phyloP scores from a whole-genome alignment of 306 rosid species.

The Vigna angularis region DNA sequence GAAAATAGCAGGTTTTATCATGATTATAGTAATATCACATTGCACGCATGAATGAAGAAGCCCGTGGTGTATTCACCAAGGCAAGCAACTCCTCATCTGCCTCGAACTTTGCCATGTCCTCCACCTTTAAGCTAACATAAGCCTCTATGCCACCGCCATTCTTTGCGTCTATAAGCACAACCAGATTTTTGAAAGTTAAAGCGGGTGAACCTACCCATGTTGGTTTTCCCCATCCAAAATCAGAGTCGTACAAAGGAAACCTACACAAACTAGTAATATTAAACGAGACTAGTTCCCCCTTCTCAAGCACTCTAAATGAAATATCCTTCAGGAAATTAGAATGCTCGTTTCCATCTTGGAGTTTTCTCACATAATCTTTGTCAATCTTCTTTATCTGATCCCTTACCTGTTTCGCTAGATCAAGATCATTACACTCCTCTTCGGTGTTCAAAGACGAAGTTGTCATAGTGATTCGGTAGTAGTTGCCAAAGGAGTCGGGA shows the following conservation, averaged over 20 bases:
- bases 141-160: constrained; percentile 61
- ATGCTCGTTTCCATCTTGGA: constrained; percentile 36
- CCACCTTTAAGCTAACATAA: constrained; percentile 51
- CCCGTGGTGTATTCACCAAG: constrained; percentile 6
- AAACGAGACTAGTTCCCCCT: constrained; percentile 47
- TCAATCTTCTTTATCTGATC: constrained; percentile 49
- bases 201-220: constrained; percentile 57
- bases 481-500: constrained; percentile 52
- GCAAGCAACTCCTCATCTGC: constrained; percentile 47
- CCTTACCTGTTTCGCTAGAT: constrained; percentile 40
- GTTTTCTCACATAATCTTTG: constrained; percentile 39
- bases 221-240: constrained; percentile 72
- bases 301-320: constrained; percentile 37
- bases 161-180: constrained; percentile 56
- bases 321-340: constrained; percentile 36
- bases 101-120: constrained; percentile 60
- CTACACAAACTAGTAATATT: constrained; percentile 55
- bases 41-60: neutral
- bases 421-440: constrained; percentile 10
- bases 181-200: constrained; percentile 52
- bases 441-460: neutral
- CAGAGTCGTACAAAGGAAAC: constrained; percentile 63
- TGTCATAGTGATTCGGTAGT: constrained; percentile 41
- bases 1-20: no score
- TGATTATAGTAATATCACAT: no score